Conservation (phyloP, 176 grass and related monocot genomes). For the Eragrostis curvula region DNA sequence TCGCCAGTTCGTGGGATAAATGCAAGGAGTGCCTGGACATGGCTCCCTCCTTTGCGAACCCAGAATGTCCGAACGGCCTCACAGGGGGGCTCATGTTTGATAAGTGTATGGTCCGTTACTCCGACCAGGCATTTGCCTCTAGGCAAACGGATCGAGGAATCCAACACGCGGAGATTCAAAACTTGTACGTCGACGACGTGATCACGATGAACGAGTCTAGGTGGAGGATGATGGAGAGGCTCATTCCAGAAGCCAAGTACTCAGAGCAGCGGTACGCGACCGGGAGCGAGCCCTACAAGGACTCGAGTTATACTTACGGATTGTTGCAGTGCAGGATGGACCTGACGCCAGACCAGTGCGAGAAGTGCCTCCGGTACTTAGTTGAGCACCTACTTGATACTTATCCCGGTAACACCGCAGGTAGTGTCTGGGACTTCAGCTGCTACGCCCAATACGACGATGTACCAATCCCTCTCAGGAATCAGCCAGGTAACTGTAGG, state of each 20-base stretch:
- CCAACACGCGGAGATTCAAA: too few species aligned
- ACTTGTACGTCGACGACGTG: too few species aligned
- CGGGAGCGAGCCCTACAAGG: not conserved
- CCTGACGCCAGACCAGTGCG: not conserved
- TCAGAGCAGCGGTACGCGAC: slow-evolving; percentile 25
- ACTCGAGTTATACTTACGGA: slow-evolving; percentile 5
- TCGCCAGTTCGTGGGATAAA: not conserved
- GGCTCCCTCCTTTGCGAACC: not conserved
- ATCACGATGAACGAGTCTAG: not conserved
- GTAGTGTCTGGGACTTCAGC: not conserved
- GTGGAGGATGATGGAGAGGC: not conserved
- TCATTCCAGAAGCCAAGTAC: not conserved
- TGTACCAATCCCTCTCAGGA: too few species aligned
- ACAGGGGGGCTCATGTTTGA: not conserved
- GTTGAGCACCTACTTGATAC: not conserved
- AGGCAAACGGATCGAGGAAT: too few species aligned
- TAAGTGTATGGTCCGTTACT: slow-evolving; percentile 40
- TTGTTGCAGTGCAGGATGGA: slow-evolving; percentile 44
- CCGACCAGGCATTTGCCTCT: slow-evolving; percentile 7
- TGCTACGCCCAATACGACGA: not conserved
- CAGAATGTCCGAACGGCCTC: not conserved
- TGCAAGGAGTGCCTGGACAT: not conserved
- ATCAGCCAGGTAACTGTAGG: too few species aligned
- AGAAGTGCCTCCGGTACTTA: not conserved
- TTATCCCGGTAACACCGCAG: not conserved